Percentiles rank a stretch among this genome's conserved stretches.
These are phyloP conservation scores for Thalassia testudinum DNA, from an alignment of 116 monocot genomes.

Conservation along the genomic window DNA sequence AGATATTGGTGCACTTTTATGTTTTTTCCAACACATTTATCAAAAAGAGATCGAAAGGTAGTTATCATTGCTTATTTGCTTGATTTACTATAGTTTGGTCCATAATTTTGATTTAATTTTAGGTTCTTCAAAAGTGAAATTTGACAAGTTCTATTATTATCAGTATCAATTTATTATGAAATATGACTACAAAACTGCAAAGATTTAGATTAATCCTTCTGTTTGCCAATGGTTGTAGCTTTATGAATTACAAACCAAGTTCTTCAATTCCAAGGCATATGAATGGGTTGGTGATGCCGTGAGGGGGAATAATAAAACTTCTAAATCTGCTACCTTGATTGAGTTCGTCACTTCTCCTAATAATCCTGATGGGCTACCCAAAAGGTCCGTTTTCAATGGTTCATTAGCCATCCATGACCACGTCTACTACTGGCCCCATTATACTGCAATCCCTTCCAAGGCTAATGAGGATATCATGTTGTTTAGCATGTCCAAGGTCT, in stretches of 20 bases:
- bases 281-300: conserved; percentile 40
- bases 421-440: conserved; percentile 84
- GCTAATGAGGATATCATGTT: conserved; percentile 65
- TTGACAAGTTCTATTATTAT: no score
- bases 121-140: no score
- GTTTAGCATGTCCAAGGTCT: conserved; percentile 46
- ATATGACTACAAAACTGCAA: conserved; percentile 20
- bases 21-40: no score
- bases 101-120: no score
- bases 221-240: conserved; percentile 11
- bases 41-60: no score
- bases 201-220: no score
- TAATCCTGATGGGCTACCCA: conserved; percentile 38
- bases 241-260: conserved; percentile 15
- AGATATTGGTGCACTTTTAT: no score
- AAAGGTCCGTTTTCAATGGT: conserved; percentile 26
- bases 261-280: conserved; percentile 30
- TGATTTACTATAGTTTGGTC: no score
- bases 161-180: no score
- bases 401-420: conserved; percentile 46
- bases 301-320: conserved; percentile 12
- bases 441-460: conserved; percentile 33
- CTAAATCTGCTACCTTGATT: conserved; percentile 20
- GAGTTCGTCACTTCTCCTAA: conserved; percentile 85
- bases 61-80: no score